Percentiles rank a stretch among this genome's conserved stretches.
Evolutionary conservation across 257 asterid species (phyloP).

Genomic region (Linaria vulgaris): DNA sequence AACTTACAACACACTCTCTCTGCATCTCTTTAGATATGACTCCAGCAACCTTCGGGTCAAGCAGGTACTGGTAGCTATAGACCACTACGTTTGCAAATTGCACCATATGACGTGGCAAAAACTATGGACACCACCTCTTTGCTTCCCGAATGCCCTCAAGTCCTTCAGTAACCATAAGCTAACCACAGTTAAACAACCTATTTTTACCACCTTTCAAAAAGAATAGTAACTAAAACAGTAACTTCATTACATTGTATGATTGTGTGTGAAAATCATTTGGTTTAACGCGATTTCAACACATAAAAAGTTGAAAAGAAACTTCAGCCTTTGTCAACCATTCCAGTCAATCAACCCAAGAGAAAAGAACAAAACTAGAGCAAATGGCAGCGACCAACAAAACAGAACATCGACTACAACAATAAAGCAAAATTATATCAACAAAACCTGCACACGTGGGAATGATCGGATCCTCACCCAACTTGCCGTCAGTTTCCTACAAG

Average conservation of each 20-base stretch:
- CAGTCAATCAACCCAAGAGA: too few relatives aligned
- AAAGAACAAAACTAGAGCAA: too few relatives aligned
- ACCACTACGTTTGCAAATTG: conserved; percentile 95
- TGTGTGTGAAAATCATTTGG: too few relatives aligned
- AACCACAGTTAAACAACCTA: conserved; percentile 25
- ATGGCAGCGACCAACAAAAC: too few relatives aligned
- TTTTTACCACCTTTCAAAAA: neutral
- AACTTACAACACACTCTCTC: conserved; percentile 92
- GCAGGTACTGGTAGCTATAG: conserved; percentile 92
- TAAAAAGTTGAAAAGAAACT: too few relatives aligned
- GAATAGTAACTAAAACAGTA: conserved; percentile 12
- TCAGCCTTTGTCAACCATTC: too few relatives aligned
- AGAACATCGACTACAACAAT: too few relatives aligned
- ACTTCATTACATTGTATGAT: too few relatives aligned
- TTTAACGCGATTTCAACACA: too few relatives aligned
- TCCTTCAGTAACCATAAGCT: conserved; percentile 64
- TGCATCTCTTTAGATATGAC: conserved; percentile 98
- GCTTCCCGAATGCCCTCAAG: conserved; percentile 75
- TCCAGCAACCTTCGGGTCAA: conserved; percentile 98
- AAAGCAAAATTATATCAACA: too few relatives aligned
- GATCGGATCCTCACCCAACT: conserved; percentile 86
- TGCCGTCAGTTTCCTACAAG: conserved; percentile 88
- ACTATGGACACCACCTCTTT: conserved; percentile 97
- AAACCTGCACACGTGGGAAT: conserved; percentile 71
- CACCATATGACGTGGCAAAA: conserved; percentile 88